Evolutionary conservation across 2,329 filamentous ascomycete genomes (phyloP), one percentile per base, ranked within the genome.

Genomic region (Botryosphaeria agaves): DNA sequence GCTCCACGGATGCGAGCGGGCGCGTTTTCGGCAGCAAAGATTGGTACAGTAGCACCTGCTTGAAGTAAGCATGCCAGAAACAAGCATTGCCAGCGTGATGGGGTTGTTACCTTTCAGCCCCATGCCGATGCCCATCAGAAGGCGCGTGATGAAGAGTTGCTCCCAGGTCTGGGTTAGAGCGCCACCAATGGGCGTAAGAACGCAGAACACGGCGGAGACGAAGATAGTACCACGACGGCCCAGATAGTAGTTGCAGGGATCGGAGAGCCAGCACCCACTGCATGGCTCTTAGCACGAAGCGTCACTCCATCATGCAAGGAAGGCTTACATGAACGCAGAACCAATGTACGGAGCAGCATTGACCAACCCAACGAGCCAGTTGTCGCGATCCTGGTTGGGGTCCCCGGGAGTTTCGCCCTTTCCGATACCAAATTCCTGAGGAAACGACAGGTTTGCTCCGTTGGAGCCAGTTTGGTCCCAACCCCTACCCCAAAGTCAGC

Each of bases 151-250:
- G 14, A 32, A 20, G n/a, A 32, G 25, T n/a, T 28, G 28, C n/a
- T 12, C n/a, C 28, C 28, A 79, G 20, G 51, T 67, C 38, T 74
- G 69, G 6, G 62, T 60, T 11, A 69, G 41, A 0, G 63, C 77
- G 31, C 67, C 72, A n/a, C 73, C 76, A n/a, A 29, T 21, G n/a
- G 28, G 28, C 8, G 16, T 21, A n/a, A 29, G 18, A 7, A 19
- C 18, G 28, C 15, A 20, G 17, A 29, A 18, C 5, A 74, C 52
- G 8, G 66, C 69, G 5, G 64, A 63, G 27, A 74, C 46, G 44
- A 76, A 77, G 36, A 78, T 78, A 27, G 69, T 66, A 7, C 72
- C 69, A 30, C 72, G 66, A 23, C 73, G 69, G 21, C 71, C 72
- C 17, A 72, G 40, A 7, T 52, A 52, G 24, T 66, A 52, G 41